A percentile compares a stretch with the other conserved stretches of the same genome.
phyloP scores from a whole-genome alignment of 371 early-diverging fungal species.

The Apophysomyces trapeziformis region DNA sequence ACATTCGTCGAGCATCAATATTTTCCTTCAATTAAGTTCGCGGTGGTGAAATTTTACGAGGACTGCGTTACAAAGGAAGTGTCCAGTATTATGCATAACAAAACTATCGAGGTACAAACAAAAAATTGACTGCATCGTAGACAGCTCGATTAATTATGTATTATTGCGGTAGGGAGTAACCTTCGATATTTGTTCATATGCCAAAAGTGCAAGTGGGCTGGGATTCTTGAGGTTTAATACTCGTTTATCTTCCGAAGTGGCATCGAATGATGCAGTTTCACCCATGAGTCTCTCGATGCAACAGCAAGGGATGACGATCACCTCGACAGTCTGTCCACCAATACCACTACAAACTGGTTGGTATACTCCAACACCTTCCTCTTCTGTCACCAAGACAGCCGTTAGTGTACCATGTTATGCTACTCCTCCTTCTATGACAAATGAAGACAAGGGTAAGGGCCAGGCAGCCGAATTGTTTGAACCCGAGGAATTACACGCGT shows the following conservation, averaged over 20 bases:
- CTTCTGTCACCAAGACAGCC: background rate
- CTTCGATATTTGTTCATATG: background rate
- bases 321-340: no score
- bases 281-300: background rate
- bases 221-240: background rate
- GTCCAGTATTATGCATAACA: slow-evolving; percentile 1
- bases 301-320: background rate
- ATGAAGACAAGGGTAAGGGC: no score
- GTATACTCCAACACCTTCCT: no score
- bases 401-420: no score
- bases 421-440: no score
- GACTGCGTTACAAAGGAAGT: slow-evolving; percentile 8
- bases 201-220: background rate
- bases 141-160: no score
- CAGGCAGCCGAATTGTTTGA: no score
- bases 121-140: slow-evolving; percentile 4
- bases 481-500: no score
- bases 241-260: background rate
- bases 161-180: background rate
- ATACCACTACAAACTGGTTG: no score
- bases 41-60: slow-evolving; percentile 18
- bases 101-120: slow-evolving; percentile 15
- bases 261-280: background rate
- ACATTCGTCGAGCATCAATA: background rate
- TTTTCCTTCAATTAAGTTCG: background rate